These are phyloP conservation scores for Gloeopeniophorella convolvens DNA, from an alignment of 768 basidiomycete species.

Conservation along the genomic window DNA sequence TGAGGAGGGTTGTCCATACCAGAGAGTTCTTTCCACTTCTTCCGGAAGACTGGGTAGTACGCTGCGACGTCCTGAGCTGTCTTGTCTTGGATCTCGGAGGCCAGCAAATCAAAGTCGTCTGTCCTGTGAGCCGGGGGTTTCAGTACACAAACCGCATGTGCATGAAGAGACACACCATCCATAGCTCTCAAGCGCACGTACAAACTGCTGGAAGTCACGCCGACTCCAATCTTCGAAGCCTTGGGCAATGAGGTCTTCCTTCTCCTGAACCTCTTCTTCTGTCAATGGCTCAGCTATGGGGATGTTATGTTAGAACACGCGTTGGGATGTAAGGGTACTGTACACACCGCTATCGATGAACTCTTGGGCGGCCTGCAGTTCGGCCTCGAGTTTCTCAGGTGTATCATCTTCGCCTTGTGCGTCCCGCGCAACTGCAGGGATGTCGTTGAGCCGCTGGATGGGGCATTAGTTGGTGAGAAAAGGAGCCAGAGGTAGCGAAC, in stretches of 20 bases:
- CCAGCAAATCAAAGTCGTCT: constrained; percentile 60
- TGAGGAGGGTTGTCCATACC: constrained; percentile 38
- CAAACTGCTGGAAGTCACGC: constrained; percentile 89
- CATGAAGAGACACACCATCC: constrained; percentile 55
- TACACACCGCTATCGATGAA: constrained; percentile 76
- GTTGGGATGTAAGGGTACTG: neutral
- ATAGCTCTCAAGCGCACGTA: constrained; percentile 68
- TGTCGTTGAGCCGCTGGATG: constrained; percentile 56
- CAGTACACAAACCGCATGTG: neutral
- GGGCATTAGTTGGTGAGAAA: neutral
- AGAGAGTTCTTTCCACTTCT: constrained; percentile 80
- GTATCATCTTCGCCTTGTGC: constrained; percentile 66
- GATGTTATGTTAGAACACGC: neutral
- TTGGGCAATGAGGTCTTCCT: constrained; percentile 66
- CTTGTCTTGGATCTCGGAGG: constrained; percentile 82
- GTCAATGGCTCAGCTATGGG: constrained; percentile 82
- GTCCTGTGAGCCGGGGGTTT: constrained; percentile 48
- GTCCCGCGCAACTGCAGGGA: constrained; percentile 58
- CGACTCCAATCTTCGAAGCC: constrained; percentile 92
- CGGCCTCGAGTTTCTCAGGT: constrained; percentile 78
- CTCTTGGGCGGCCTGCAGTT: constrained; percentile 71
- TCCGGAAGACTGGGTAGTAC: constrained; percentile 82
- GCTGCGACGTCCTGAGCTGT: constrained; percentile 64
- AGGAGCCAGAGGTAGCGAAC: neutral
- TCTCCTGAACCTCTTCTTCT: constrained; percentile 78